These are phyloP conservation scores for Septoria linicola DNA, from an alignment of 2,329 filamentous ascomycete genomes.

Conservation along the genomic window DNA sequence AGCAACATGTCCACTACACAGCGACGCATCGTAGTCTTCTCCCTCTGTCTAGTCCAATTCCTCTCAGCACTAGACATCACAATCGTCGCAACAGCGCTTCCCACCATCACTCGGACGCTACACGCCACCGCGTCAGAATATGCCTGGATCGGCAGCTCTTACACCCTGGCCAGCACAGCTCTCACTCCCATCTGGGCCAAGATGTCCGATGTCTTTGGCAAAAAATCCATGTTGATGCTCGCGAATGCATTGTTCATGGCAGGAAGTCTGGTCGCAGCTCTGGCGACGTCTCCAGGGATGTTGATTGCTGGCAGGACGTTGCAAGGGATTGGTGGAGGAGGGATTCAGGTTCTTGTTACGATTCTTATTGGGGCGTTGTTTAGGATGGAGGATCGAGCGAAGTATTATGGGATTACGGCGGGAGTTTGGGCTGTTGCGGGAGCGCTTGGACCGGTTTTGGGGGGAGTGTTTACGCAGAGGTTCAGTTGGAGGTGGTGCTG, in stretches of 20 bases:
- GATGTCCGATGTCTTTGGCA: constrained; percentile 64
- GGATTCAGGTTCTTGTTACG: constrained; percentile 47
- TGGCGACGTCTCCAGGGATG: constrained; percentile 14
- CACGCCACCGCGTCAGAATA: constrained; percentile 49
- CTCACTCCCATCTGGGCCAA: constrained; percentile 62
- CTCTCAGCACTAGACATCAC: constrained; percentile 63
- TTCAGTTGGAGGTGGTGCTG: constrained; percentile 26
- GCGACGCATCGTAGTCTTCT: constrained; percentile 6
- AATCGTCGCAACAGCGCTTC: constrained; percentile 62
- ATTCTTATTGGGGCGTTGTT: constrained; percentile 54
- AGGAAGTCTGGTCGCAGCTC: constrained; percentile 22
- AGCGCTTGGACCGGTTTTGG: constrained; percentile 43
- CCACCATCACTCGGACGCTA: constrained; percentile 49
- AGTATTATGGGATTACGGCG: constrained; percentile 44
- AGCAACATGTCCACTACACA: constrained; percentile 4
- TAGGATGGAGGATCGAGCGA: constrained; percentile 48
- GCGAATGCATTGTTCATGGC: constrained; percentile 61
- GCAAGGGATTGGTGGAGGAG: constrained; percentile 54
- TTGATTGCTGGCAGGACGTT: constrained; percentile 56
- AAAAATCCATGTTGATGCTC: constrained; percentile 60
- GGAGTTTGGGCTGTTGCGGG: constrained; percentile 47
- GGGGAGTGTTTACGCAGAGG: constrained; percentile 42
- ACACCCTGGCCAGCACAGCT: constrained; percentile 50
- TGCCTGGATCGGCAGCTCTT: constrained; percentile 55
- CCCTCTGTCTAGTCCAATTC: constrained; percentile 12